Evolutionary conservation across 2,329 filamentous ascomycete genomes (phyloP).

Genomic region (Penicillium hordei): DNA sequence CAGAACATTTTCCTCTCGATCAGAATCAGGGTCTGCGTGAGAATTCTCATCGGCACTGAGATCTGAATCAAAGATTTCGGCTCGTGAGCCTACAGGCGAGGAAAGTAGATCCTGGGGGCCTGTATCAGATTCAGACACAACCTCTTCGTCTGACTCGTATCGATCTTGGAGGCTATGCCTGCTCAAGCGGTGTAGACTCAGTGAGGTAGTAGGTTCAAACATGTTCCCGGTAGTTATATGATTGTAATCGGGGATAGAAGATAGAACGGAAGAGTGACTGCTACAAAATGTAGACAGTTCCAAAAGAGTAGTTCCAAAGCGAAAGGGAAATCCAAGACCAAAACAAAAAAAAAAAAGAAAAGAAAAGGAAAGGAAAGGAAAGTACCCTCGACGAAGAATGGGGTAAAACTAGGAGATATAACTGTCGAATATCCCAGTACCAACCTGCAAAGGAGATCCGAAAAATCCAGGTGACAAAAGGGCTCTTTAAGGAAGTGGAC

Average conservation of each 20-base stretch:
- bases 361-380: too few species aligned
- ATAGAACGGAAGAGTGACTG: background rate
- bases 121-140: slow-evolving; percentile 39
- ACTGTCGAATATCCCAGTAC: background rate
- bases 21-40: slow-evolving; percentile 18
- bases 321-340: background rate
- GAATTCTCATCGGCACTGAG: slow-evolving; percentile 33
- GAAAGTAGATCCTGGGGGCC: slow-evolving; percentile 34
- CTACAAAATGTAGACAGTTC: slow-evolving; percentile 6
- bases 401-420: background rate
- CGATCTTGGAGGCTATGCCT: slow-evolving; percentile 32
- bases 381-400: background rate
- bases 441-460: slow-evolving; percentile 9
- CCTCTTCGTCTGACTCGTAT: slow-evolving; percentile 44
- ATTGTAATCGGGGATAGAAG: background rate
- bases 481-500: slow-evolving; percentile 4
- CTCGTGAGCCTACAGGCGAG: slow-evolving; percentile 29
- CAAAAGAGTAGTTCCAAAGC: slow-evolving; percentile 2
- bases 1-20: slow-evolving; percentile 24
- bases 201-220: slow-evolving; percentile 28
- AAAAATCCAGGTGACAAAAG: background rate
- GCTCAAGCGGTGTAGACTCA: slow-evolving; percentile 34
- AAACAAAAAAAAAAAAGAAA: too few species aligned
- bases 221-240: slow-evolving; percentile 21
- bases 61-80: slow-evolving; percentile 31